Conservation (phyloP, 1,284 basidiomycete species). For the Trichosporon faecale region DNA sequence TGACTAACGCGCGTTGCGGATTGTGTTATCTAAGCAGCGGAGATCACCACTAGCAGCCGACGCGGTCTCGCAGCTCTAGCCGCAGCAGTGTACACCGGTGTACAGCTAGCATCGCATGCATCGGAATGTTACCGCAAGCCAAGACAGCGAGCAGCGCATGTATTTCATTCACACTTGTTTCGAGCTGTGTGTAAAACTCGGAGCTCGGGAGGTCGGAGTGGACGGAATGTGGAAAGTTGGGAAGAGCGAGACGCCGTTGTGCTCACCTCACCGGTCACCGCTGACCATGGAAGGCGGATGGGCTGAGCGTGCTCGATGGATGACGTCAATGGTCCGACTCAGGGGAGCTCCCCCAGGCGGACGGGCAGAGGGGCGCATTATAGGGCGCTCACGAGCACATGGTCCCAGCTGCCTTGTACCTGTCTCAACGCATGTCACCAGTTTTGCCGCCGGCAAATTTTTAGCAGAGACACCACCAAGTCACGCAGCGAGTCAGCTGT, state of each 20-base stretch:
- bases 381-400: slow-evolving; percentile 5
- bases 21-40: neutral
- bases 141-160: neutral
- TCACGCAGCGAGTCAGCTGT: neutral
- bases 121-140: neutral
- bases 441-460: slow-evolving; percentile 9
- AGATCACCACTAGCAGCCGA: neutral
- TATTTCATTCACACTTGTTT: neutral
- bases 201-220: neutral
- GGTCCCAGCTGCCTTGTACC: slow-evolving; percentile 4
- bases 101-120: neutral
- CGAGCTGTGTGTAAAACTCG: neutral
- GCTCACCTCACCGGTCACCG: neutral
- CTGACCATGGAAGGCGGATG: neutral
- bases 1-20: neutral
- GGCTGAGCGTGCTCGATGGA: neutral
- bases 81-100: neutral
- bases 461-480: neutral
- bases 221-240: slow-evolving; percentile 2
- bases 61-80: neutral
- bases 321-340: neutral
- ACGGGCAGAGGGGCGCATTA: neutral
- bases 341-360: neutral
- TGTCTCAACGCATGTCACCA: neutral
- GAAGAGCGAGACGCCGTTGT: neutral